Evolutionary conservation across 768 basidiomycete species (phyloP), one percentile per base, ranked within the genome.

Genomic region (Mrakia gelida): DNA sequence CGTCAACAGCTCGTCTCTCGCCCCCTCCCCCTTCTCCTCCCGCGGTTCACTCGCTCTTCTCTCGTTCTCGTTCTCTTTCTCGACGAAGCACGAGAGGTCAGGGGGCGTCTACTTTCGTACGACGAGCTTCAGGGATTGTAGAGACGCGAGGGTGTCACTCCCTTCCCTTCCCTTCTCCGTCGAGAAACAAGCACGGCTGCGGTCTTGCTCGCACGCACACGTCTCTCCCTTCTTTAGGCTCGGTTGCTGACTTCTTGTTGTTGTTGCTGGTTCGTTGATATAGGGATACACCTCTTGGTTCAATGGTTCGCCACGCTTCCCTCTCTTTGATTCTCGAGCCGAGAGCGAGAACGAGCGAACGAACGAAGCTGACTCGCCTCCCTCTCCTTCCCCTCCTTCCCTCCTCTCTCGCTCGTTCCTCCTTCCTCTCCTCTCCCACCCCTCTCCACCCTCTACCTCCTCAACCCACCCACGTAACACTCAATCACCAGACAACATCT

Each of bases 401-500:
- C 6, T 8, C 63, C 32, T 23, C 28, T 2, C 16, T 38, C 30
- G 11, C 18, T 41, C 52, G n/a, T 49, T 23, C 45, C 32, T 41
- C 34, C 23, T 54, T 28, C 43, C 52, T 43, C 34, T 43, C 54
- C 28, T 28, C 23, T 13, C 41, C 18, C 49, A 2, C 49, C 18
- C 18, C 26, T n/a, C 16, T 21, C 13, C 34, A 5, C 18, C 3
- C 38, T 4, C 43, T 32, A 9, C 34, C 34, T 43, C 52, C 38
- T 67, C 28, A 23, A 8, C 34, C 38, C 38, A 1, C 34, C 34
- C 65, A 0, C 62, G 2, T 30, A 26, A 61, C 68, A 73, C 68
- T 62, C 62, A 75, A 41, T 75, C 75, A 77, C 80, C 76, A 82
- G 96, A 99, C 87, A 98, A 98, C 86, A 99, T 99, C 81, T 97